Evolutionary conservation across 352 stramenopile species (phyloP).

Genomic region (Globisporangium ultimum): DNA sequence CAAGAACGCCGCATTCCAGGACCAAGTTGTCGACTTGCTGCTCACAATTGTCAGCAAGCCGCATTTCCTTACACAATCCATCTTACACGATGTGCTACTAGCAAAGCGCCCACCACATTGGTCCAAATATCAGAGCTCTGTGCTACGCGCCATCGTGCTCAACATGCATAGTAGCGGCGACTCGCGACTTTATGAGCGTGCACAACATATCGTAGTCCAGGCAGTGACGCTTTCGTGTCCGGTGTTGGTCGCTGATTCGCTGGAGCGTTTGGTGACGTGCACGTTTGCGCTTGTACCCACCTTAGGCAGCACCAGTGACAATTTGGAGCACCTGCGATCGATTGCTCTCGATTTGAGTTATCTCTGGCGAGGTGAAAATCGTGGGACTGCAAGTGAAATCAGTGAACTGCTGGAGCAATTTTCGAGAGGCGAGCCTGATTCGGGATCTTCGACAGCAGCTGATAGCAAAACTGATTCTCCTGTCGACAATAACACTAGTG

Average conservation of each 20-base stretch:
- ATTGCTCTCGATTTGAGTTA: constrained; percentile 9
- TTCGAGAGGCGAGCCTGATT: neutral
- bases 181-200: constrained; percentile 4
- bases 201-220: constrained; percentile 18
- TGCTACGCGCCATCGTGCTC: constrained; percentile 44
- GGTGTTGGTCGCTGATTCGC: constrained; percentile 27
- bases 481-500: neutral
- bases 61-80: constrained; percentile 34
- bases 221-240: constrained; percentile 25
- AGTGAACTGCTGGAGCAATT: constrained; percentile 1
- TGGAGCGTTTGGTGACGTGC: constrained; percentile 43
- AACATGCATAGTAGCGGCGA: constrained; percentile 22
- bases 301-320: constrained; percentile 11
- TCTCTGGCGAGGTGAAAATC: constrained; percentile 8
- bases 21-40: constrained; percentile 35
- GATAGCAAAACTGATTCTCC: neutral
- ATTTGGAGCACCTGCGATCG: neutral
- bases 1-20: constrained; percentile 20
- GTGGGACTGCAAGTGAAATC: neutral
- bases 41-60: constrained; percentile 40
- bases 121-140: constrained; percentile 32
- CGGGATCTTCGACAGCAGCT: neutral
- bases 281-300: constrained; percentile 34
- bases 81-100: constrained; percentile 43
- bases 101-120: constrained; percentile 52